Base-by-base conservation (phyloP, 139 green algal genomes). In the Trebouxia sp. region DNA sequence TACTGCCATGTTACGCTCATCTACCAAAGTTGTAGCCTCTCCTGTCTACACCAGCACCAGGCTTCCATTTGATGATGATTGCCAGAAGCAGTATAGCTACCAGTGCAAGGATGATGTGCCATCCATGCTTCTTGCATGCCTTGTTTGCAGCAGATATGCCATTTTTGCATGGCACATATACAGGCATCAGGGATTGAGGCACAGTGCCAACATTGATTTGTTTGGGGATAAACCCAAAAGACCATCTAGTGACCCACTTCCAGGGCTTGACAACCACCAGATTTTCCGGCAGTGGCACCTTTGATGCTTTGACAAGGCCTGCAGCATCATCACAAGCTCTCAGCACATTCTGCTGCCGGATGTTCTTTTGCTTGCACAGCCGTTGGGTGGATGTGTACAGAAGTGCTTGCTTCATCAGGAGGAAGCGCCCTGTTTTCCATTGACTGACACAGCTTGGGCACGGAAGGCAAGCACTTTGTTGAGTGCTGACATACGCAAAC, bases 131-230 rank as follows among this genome's bases (percentile, higher is more conserved):
- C 35, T 72, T 32, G 5, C n/a, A 32, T 45, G 35, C 32, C 30
- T 72, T 72, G 11, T 26, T 45, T 45, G 32, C 35, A 45, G 62
- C 62, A 72, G 32, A 35, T 35, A 72, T 11, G n/a, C n/a, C 32
- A 45, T 41, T 12, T 43, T 41, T 72, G 62, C 62, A 43, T 45
- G 62, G 62, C 32, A 72, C 28, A 24, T 72, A 72, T 17, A 72
- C 12, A 28, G 62, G 62, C 62, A 72, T 72, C 5, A 72, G 62
- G 26, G 32, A 15, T 8, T 43, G 32, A 42, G 62, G 62, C 37
- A 72, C 62, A 45, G 26, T 11, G 20, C 62, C 62, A 30, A 72
- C 11, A 9, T 30, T 11, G 15, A 43, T 12, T 12, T 35, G 35
- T n/a, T 72, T 72, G 32, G 62, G 35, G 9, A 72, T 43, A 22